These are phyloP conservation scores for Blastosporella zonata DNA, from an alignment of 1,284 basidiomycete species.

Conservation along the genomic window DNA sequence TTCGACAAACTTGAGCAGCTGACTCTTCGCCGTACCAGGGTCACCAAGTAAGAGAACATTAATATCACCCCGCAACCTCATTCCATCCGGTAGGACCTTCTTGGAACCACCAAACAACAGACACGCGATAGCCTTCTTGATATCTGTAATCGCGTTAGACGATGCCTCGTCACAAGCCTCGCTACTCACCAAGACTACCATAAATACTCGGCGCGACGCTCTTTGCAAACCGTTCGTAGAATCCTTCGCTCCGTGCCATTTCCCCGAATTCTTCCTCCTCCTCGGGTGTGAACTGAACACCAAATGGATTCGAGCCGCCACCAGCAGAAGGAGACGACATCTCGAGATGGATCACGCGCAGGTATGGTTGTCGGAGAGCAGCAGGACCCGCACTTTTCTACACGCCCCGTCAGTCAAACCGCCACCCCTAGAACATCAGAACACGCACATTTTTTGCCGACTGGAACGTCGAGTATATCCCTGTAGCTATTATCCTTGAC, in stretches of 20 bases:
- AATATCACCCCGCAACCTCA: slow-evolving; percentile 96
- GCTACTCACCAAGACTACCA: slow-evolving; percentile 77
- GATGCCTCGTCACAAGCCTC: not conserved
- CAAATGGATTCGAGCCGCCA: slow-evolving; percentile 73
- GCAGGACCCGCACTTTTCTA: slow-evolving; percentile 77
- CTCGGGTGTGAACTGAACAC: slow-evolving; percentile 86
- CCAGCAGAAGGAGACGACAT: slow-evolving; percentile 74
- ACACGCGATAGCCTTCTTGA: slow-evolving; percentile 97
- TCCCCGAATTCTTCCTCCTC: slow-evolving; percentile 96
- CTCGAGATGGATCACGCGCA: slow-evolving; percentile 92
- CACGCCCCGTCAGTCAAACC: not conserved
- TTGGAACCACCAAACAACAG: slow-evolving; percentile 97
- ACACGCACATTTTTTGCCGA: slow-evolving; percentile 72
- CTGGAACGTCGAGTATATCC: slow-evolving; percentile 96
- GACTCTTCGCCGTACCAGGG: slow-evolving; percentile 97
- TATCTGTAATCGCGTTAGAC: slow-evolving; percentile 55
- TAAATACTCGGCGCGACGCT: slow-evolving; percentile 98
- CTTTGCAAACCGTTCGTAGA: slow-evolving; percentile 93
- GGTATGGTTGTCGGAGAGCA: slow-evolving; percentile 91
- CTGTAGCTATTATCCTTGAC: slow-evolving; percentile 91
- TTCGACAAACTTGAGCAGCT: slow-evolving; percentile 97
- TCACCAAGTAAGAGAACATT: slow-evolving; percentile 96
- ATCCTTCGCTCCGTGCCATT: slow-evolving; percentile 85
- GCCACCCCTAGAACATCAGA: not conserved
- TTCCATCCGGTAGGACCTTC: slow-evolving; percentile 96